Evolutionary conservation across 2,329 filamentous ascomycete species (phyloP).

Genomic region (Emergomyces orientalis): DNA sequence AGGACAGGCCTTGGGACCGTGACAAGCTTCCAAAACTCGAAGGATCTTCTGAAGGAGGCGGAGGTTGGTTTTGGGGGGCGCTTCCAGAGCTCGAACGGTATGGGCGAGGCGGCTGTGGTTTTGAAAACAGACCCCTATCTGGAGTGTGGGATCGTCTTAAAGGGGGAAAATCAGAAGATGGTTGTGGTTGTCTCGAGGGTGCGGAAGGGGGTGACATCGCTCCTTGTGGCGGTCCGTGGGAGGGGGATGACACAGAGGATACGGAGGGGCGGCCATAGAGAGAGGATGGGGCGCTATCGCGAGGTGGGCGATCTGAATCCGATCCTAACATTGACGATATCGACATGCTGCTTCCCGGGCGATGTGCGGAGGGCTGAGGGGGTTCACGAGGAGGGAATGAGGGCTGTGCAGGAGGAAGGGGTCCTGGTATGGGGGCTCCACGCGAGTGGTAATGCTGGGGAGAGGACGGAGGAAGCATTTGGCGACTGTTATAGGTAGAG

Average conservation of each 20-base stretch:
- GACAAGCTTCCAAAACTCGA: conserved; percentile 26
- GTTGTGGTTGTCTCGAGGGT: conserved; percentile 34
- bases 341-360: conserved; percentile 59
- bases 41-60: conserved; percentile 21
- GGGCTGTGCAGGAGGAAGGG: conserved; percentile 29
- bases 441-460: conserved; percentile 40
- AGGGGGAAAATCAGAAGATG: conserved; percentile 50
- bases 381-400: conserved; percentile 45
- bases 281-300: conserved; percentile 37
- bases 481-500: conserved; percentile 30
- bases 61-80: conserved; percentile 15
- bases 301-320: conserved; percentile 39
- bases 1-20: conserved; percentile 22
- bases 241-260: conserved; percentile 19
- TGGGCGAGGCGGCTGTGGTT: conserved; percentile 25
- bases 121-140: conserved; percentile 53
- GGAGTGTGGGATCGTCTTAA: conserved; percentile 63
- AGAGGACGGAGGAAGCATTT: conserved; percentile 45
- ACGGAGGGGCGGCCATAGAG: conserved; percentile 41
- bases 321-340: conserved; percentile 63
- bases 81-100: conserved; percentile 33
- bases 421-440: conserved; percentile 31
- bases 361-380: conserved; percentile 42
- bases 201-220: conserved; percentile 38
- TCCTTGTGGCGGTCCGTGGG: conserved; percentile 15